Evolutionary conservation across 2,329 filamentous ascomycete species (phyloP), one percentile per base, ranked within the genome.

Genomic region (Geosmithia putterillii): DNA sequence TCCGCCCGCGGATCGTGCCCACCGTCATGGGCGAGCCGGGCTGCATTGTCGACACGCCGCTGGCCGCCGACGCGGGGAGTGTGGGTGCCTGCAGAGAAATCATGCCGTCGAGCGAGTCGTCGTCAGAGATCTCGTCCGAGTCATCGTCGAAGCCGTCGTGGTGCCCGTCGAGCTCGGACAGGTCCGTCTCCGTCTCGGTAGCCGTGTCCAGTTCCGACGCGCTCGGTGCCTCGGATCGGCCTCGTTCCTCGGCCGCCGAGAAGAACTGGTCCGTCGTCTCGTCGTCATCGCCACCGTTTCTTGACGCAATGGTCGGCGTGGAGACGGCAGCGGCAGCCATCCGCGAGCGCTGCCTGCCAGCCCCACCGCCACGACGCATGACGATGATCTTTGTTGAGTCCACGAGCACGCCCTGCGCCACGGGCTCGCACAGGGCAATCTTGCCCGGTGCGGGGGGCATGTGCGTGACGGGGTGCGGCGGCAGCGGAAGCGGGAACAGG

Each of bases 391-490:
- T 88, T 15, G 89, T 98, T 12, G 69, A 74, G 1, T 86, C 73
- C 8, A 81, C 73, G 40, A 98, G 59, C 5, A 92, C 61, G 8
- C 92, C 92, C 61, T 98, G 92, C 6, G 86, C 79, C 15, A 96
- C 88, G 8, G 92, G 92, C 59, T 98, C 92, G 58, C 89, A 96
- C n/a, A 94, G 78, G 40, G 86, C 80, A 47, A 96, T 85, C 62
- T 83, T 88, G 37, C 86, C 92, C 0, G 89, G 87, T 37, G 86
- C 86, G 14, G 87, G 77, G 20, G 86, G 79, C 17, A 85, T 77
- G 61, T 95, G 87, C 8, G 88, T 94, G 49, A 94, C 82, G 12
- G 88, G 83, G 61, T 95, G 88, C 2, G 87, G 77, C 8, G 84
- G 78, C 22, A 96, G 69, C 12, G 86, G 85, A 36, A 98, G 67